Conservation (phyloP, 768 basidiomycete species). For the Xerocomellus dryophilus region DNA sequence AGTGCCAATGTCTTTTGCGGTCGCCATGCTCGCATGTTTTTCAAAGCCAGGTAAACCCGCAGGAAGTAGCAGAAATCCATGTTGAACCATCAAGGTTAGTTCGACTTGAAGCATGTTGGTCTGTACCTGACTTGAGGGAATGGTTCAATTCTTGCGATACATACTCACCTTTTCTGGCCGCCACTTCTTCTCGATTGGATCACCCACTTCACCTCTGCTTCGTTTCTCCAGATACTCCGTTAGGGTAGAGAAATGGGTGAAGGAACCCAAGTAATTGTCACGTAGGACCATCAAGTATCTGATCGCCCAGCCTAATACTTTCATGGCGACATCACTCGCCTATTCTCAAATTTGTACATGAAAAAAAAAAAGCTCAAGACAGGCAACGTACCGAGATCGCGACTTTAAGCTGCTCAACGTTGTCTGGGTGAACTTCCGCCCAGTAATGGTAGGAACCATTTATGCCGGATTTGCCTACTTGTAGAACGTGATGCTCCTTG, state of each 20-base stretch:
- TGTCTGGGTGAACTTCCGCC: constrained; percentile 58
- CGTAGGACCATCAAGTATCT: constrained; percentile 84
- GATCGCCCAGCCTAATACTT: constrained; percentile 82
- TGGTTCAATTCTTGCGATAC: neutral
- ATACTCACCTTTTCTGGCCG: constrained; percentile 66
- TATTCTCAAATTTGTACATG: constrained; percentile 25
- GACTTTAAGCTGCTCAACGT: constrained; percentile 76
- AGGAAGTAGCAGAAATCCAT: constrained; percentile 60
- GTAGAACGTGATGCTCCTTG: constrained; percentile 60
- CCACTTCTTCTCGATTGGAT: constrained; percentile 78
- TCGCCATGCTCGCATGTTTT: constrained; percentile 17
- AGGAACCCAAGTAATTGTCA: constrained; percentile 92
- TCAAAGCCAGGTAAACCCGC: constrained; percentile 66
- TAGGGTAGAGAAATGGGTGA: constrained; percentile 89
- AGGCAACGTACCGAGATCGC: constrained; percentile 49
- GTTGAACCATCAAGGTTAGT: constrained; percentile 50
- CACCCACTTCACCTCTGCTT: constrained; percentile 60
- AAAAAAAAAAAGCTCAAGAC: neutral
- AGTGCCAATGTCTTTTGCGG: constrained; percentile 45
- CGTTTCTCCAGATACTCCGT: constrained; percentile 80
- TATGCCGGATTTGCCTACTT: constrained; percentile 52
- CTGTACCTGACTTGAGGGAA: constrained; percentile 39
- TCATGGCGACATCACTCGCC: constrained; percentile 57
- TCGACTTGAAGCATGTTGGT: constrained; percentile 81
- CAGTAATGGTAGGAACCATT: constrained; percentile 76